phyloP scores from a whole-genome alignment of 2,329 filamentous ascomycete species.

The Epichloe gansuensis region DNA sequence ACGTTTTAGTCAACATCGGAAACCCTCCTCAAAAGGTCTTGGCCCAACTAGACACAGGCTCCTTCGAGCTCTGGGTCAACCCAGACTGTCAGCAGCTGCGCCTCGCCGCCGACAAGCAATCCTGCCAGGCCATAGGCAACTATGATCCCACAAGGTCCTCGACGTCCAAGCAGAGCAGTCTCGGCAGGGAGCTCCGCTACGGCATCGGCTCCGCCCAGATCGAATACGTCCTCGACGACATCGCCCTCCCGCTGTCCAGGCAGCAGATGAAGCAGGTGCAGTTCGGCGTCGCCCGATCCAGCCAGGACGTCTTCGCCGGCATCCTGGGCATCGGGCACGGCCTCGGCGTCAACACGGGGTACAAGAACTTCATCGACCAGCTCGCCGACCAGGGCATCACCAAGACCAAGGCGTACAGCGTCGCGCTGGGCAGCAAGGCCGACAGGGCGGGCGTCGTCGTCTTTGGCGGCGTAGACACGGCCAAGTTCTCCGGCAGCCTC shows the following conservation, averaged over 20 bases:
- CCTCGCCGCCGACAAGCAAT: conserved; percentile 27
- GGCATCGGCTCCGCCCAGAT: conserved; percentile 40
- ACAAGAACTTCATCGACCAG: conserved; percentile 41
- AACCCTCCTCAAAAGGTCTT: conserved; percentile 40
- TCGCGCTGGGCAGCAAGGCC: conserved; percentile 51
- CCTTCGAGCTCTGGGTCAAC: conserved; percentile 53
- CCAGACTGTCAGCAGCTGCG: conserved; percentile 39
- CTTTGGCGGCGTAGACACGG: conserved; percentile 55
- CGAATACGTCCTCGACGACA: conserved; percentile 35
- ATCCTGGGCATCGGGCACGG: conserved; percentile 70
- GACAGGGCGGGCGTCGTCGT: conserved; percentile 50
- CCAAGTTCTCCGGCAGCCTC: conserved; percentile 50
- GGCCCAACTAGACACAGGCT: conserved; percentile 47
- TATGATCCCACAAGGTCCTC: conserved; percentile 32
- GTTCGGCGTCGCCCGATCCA: conserved; percentile 50
- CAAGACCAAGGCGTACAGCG: conserved; percentile 48
- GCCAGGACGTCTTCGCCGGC: conserved; percentile 35
- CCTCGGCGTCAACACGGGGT: conserved; percentile 30
- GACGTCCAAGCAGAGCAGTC: conserved; percentile 20
- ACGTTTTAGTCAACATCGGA: conserved; percentile 33
- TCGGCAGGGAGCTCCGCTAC: conserved; percentile 32
- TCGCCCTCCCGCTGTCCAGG: conserved; percentile 28
- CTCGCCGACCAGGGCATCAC: conserved; percentile 40
- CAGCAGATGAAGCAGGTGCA: conserved; percentile 35
- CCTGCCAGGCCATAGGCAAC: conserved; percentile 33